Conservation (phyloP, 2,329 filamentous ascomycete species). For the Alternaria triticimaculans region DNA sequence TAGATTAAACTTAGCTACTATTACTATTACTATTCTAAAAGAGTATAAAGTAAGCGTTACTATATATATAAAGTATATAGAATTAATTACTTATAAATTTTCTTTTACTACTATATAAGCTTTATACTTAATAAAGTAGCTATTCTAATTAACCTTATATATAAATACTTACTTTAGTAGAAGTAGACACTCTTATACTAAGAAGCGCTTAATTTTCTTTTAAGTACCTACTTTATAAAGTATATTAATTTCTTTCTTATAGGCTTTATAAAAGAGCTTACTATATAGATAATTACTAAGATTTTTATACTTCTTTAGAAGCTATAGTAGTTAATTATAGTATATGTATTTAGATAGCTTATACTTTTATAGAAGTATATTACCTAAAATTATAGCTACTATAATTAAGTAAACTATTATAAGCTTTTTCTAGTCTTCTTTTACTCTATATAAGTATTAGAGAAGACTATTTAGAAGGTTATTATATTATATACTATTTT, state of each 20-base stretch:
- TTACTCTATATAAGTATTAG: background rate
- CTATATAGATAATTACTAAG: background rate
- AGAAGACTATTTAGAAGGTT: background rate
- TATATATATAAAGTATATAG: background rate
- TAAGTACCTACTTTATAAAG: background rate
- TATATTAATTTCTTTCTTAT: background rate
- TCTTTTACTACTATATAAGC: no score
- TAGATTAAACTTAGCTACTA: background rate
- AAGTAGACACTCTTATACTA: background rate
- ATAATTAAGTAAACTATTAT: no score
- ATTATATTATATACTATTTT: background rate
- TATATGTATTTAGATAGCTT: no score
- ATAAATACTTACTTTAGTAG: no score
- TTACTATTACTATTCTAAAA: background rate
- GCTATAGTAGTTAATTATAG: no score
- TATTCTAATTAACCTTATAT: no score
- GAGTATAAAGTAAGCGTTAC: background rate
- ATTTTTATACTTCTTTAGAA: background rate
- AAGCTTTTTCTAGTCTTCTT: background rate
- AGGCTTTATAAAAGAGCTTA: background rate
- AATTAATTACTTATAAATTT: no score
- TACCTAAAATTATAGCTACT: no score
- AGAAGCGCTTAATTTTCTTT: background rate
- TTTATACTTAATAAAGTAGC: no score
- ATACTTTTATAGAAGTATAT: no score